A percentile compares a stretch with the other conserved stretches of the same genome.
Evolutionary conservation across 2,329 filamentous ascomycete genomes (phyloP).

Genomic region (Cadophora luteo-olivacea): DNA sequence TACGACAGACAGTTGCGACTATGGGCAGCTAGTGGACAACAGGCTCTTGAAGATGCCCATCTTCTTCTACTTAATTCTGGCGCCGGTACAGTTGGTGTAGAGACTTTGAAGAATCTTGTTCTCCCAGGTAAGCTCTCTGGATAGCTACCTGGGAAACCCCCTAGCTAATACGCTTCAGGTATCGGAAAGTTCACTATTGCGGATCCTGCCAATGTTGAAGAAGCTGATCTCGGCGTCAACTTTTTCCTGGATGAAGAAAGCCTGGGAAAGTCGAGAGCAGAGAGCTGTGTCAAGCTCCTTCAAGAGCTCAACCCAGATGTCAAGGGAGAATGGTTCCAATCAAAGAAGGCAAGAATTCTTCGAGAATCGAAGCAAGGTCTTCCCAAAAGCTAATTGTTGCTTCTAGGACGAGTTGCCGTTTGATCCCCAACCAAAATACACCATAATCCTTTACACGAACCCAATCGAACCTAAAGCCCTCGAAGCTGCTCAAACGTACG

Average conservation of each 20-base stretch:
- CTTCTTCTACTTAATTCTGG: slow-evolving; percentile 91
- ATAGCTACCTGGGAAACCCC: slow-evolving; percentile 14
- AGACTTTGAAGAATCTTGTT: slow-evolving; percentile 96
- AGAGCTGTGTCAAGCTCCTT: slow-evolving; percentile 78
- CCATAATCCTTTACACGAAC: slow-evolving; percentile 65
- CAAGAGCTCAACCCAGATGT: slow-evolving; percentile 94
- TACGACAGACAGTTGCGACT: slow-evolving; percentile 95
- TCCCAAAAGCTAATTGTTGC: background rate
- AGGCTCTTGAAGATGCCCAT: slow-evolving; percentile 87
- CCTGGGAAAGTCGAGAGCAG: slow-evolving; percentile 78
- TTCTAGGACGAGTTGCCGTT: slow-evolving; percentile 38
- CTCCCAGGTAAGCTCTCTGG: slow-evolving; percentile 67
- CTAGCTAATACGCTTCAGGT: slow-evolving; percentile 53
- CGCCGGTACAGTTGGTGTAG: slow-evolving; percentile 84
- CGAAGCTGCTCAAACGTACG: slow-evolving; percentile 55
- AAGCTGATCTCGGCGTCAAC: slow-evolving; percentile 90
- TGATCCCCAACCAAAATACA: slow-evolving; percentile 53
- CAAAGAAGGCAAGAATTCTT: slow-evolving; percentile 49
- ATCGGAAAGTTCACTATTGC: slow-evolving; percentile 92
- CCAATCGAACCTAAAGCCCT: slow-evolving; percentile 62
- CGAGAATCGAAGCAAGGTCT: too few species aligned
- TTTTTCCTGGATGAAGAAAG: slow-evolving; percentile 89
- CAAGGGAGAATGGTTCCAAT: slow-evolving; percentile 72
- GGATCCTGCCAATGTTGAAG: slow-evolving; percentile 77
- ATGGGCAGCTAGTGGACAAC: slow-evolving; percentile 92